Conservation (phyloP, 257 asterid species). For the Coffea eugenioides region DNA sequence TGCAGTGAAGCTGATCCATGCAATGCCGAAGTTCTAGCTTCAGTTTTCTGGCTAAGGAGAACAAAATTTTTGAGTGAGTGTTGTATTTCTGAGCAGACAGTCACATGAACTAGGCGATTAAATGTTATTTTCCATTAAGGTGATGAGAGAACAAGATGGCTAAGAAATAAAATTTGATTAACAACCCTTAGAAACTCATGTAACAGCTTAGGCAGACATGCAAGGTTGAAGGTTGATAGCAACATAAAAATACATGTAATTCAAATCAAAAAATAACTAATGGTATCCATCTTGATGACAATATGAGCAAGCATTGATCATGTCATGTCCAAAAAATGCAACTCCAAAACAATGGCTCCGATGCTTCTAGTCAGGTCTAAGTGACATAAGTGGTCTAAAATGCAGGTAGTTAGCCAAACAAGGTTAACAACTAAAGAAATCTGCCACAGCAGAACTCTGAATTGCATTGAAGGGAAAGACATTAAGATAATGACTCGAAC, state of each 20-base stretch:
- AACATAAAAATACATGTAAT: neutral
- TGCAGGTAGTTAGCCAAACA: neutral
- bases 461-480: neutral
- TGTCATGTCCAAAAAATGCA: neutral
- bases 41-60: constrained; percentile 54
- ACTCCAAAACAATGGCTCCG: neutral
- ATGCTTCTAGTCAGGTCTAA: too few relatives aligned
- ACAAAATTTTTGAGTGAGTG: constrained; percentile 24
- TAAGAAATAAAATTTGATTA: constrained; percentile 4
- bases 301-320: too few relatives aligned
- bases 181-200: neutral
- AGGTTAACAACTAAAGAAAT: neutral
- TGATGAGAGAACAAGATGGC: neutral
- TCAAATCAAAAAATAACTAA: neutral
- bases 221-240: neutral
- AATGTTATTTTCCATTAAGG: neutral
- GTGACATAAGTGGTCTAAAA: neutral
- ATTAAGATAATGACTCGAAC: neutral
- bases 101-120: neutral
- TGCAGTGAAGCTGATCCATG: constrained; percentile 71
- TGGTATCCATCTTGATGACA: neutral
- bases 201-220: neutral
- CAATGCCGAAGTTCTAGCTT: constrained; percentile 77
- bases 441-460: neutral
- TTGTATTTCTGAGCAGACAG: constrained; percentile 1